Evolutionary conservation across 345 rosid species (phyloP).

Genomic region (Microthlaspi erraticum): DNA sequence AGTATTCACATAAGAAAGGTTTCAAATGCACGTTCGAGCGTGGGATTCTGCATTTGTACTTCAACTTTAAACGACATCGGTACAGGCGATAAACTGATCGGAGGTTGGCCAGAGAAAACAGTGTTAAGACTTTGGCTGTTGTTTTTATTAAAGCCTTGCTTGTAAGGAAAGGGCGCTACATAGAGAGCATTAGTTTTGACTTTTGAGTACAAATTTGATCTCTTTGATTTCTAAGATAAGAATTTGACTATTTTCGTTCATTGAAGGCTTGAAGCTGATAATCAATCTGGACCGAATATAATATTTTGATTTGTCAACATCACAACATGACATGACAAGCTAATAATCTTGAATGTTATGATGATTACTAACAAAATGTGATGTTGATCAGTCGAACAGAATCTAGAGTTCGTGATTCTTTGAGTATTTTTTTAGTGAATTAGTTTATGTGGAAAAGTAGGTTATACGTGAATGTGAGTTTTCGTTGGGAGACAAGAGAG

Average conservation of each 20-base stretch:
- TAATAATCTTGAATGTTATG: neutral
- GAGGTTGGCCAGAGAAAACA: conserved; percentile 26
- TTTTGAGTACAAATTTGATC: conserved; percentile 1
- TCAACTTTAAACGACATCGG: conserved; percentile 91
- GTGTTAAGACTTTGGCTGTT: conserved; percentile 23
- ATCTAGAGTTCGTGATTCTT: neutral
- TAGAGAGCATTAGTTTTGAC: neutral
- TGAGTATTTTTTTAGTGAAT: neutral
- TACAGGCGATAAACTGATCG: conserved; percentile 68
- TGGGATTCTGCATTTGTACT: conserved; percentile 84
- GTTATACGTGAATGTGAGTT: conserved; percentile 9
- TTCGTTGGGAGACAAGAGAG: conserved; percentile 16
- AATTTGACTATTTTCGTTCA: neutral
- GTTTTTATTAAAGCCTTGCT: conserved; percentile 25
- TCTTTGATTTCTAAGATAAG: neutral
- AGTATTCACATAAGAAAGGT: conserved; percentile 96
- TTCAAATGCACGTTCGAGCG: conserved; percentile 94
- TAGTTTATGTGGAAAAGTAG: conserved; percentile 25
- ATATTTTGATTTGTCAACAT: neutral
- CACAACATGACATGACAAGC: neutral
- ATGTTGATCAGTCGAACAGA: neutral
- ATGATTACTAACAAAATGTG: conserved; percentile 17
- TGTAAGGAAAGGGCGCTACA: conserved; percentile 17
- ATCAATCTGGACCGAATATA: neutral
- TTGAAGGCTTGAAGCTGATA: neutral